Percentiles rank a stretch among this genome's conserved stretches.
Evolutionary conservation across 768 basidiomycete species (phyloP).

Genomic region (Gymnopilus dilepis): DNA sequence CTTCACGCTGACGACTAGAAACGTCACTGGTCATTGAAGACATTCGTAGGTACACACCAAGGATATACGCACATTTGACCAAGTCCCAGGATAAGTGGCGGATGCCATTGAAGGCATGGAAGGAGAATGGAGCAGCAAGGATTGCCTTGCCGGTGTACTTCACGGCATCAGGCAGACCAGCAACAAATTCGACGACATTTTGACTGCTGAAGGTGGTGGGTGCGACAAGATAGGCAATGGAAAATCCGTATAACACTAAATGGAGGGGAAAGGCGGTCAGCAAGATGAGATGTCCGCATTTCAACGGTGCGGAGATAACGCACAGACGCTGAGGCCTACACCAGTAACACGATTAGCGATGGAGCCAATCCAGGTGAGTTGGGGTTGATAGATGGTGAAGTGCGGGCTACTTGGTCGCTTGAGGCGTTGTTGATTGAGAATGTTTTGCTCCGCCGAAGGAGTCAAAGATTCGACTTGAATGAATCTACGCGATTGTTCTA

Average conservation of each 20-base stretch:
- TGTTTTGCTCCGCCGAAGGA: conserved; percentile 58
- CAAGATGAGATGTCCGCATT: background rate
- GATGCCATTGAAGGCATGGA: conserved; percentile 89
- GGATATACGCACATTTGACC: conserved; percentile 73
- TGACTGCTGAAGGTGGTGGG: conserved; percentile 82
- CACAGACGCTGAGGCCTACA: conserved; percentile 75
- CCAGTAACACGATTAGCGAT: conserved; percentile 91
- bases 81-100: conserved; percentile 92
- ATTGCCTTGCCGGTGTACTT: conserved; percentile 80
- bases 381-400: conserved; percentile 95
- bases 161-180: conserved; percentile 72
- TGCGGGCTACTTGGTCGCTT: conserved; percentile 92
- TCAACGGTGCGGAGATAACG: conserved; percentile 35
- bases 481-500: conserved; percentile 36
- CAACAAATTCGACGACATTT: conserved; percentile 74
- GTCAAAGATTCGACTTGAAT: conserved; percentile 72
- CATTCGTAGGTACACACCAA: conserved; percentile 2
- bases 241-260: conserved; percentile 86
- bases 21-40: conserved; percentile 4
- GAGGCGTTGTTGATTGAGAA: conserved; percentile 88
- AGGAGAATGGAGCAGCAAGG: conserved; percentile 87
- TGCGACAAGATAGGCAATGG: conserved; percentile 83
- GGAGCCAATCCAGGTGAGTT: conserved; percentile 89
- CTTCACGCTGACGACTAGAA: conserved; percentile 77
- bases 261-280: background rate